phyloP scores from a whole-genome alignment of 2,329 filamentous ascomycete species.

The Allantophomopsis cytisporea region DNA sequence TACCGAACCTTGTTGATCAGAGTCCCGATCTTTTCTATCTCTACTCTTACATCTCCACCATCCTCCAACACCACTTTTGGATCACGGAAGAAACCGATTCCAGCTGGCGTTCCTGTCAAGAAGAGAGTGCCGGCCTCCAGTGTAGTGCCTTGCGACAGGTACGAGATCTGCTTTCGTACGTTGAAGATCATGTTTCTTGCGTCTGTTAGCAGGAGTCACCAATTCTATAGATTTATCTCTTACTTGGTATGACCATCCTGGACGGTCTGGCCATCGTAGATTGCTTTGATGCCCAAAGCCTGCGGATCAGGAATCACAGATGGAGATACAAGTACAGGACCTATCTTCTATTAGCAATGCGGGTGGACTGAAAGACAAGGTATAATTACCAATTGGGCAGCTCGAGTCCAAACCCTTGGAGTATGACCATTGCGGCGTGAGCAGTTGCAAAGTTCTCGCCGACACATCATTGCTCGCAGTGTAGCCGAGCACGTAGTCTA shows the following conservation, averaged over 20 bases:
- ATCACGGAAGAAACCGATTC: slow-evolving; percentile 20
- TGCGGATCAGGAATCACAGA: slow-evolving; percentile 3
- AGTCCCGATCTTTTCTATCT: slow-evolving; percentile 18
- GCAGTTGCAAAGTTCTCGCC: slow-evolving; percentile 23
- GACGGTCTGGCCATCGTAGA: slow-evolving; percentile 33
- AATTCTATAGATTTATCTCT: not conserved
- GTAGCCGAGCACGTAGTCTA: slow-evolving; percentile 27
- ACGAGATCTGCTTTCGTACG: slow-evolving; percentile 26
- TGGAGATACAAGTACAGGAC: slow-evolving; percentile 23
- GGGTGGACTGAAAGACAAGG: not conserved
- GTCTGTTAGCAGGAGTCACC: not conserved
- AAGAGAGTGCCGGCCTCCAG: slow-evolving; percentile 23
- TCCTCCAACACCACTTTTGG: slow-evolving; percentile 14
- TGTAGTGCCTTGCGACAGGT: slow-evolving; percentile 22
- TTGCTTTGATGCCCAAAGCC: slow-evolving; percentile 21
- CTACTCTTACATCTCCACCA: slow-evolving; percentile 16
- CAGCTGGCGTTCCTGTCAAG: slow-evolving; percentile 27
- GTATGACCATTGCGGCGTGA: slow-evolving; percentile 28
- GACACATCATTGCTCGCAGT: slow-evolving; percentile 27
- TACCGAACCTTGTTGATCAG: slow-evolving; percentile 17
- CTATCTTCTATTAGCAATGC: slow-evolving; percentile 5
- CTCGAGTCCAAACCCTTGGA: slow-evolving; percentile 28
- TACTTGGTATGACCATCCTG: slow-evolving; percentile 32
- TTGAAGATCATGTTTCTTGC: slow-evolving; percentile 29
- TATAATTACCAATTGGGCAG: slow-evolving; percentile 22